Evolutionary conservation across 306 rosid genomes (phyloP).

Genomic region (Glycine latifolia): DNA sequence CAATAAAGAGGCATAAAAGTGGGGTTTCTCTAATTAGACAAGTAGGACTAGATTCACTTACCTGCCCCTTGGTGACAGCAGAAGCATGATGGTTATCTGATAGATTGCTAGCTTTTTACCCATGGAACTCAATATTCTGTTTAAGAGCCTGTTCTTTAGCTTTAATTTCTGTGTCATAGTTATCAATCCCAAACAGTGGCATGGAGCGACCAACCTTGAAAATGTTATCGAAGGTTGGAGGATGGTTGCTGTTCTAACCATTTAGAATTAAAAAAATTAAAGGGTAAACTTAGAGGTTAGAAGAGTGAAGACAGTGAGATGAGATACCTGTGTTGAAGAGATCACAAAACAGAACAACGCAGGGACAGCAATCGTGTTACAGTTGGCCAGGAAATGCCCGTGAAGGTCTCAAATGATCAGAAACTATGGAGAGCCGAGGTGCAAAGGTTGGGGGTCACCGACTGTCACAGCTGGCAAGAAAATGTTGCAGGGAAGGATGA

Average conservation of each 20-base stretch:
- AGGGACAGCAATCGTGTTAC: not conserved
- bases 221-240: not conserved
- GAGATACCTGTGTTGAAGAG: not conserved
- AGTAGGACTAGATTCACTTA: slow-evolving; percentile 39
- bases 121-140: not conserved
- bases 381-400: not conserved
- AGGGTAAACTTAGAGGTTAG: not conserved
- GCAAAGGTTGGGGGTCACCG: not conserved
- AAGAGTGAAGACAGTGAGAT: not conserved
- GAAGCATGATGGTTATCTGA: slow-evolving; percentile 30
- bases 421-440: not conserved
- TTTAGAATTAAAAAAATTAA: not conserved
- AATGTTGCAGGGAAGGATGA: not conserved
- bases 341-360: not conserved
- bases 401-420: not conserved
- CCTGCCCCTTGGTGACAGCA: slow-evolving; percentile 42
- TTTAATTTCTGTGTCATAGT: not conserved
- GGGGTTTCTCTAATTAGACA: slow-evolving; percentile 6
- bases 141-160: not conserved
- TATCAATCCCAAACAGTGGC: not conserved
- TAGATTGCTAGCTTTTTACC: not conserved
- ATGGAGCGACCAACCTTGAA: not conserved
- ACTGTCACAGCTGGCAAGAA: not conserved
- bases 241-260: not conserved
- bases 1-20: slow-evolving; percentile 32